These are phyloP conservation scores for Fusarium sp. DNA, from an alignment of 2,329 filamentous ascomycete species.

Conservation along the genomic window DNA sequence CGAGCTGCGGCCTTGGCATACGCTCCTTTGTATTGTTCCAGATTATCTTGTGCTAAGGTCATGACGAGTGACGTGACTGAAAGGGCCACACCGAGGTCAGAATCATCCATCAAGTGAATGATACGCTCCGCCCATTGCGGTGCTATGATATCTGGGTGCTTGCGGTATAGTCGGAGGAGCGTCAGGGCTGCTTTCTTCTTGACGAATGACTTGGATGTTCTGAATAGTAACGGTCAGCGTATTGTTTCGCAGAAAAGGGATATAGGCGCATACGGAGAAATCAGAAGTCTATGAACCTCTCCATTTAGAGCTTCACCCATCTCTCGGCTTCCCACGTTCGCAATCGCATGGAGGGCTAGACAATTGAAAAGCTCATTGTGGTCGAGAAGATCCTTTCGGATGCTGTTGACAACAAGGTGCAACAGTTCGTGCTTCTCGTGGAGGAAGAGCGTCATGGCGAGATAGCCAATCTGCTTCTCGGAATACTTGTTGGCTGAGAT, in stretches of 20 bases:
- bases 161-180: slow-evolving; percentile 91
- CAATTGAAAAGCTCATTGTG: slow-evolving; percentile 99
- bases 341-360: slow-evolving; percentile 94
- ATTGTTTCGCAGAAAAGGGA: not conserved
- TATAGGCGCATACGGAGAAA: slow-evolving; percentile 81
- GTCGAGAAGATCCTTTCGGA: slow-evolving; percentile 93
- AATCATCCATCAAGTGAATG: slow-evolving; percentile 98
- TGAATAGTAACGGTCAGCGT: slow-evolving; percentile 22
- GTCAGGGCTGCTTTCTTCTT: slow-evolving; percentile 99
- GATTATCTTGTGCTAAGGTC: slow-evolving; percentile 91
- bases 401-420: slow-evolving; percentile 97
- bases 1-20: slow-evolving; percentile 94
- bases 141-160: slow-evolving; percentile 92
- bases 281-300: slow-evolving; percentile 93
- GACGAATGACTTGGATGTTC: slow-evolving; percentile 91
- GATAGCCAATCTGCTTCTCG: slow-evolving; percentile 98
- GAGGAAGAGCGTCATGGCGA: slow-evolving; percentile 96
- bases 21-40: slow-evolving; percentile 93
- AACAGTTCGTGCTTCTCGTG: slow-evolving; percentile 97
- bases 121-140: slow-evolving; percentile 98
- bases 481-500: slow-evolving; percentile 98
- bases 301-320: slow-evolving; percentile 94
- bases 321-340: slow-evolving; percentile 95
- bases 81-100: slow-evolving; percentile 91
- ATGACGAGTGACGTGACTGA: slow-evolving; percentile 97